Percentiles rank a stretch among this genome's conserved stretches.
phyloP scores from a whole-genome alignment of 768 basidiomycete genomes.

The Mycena venus region DNA sequence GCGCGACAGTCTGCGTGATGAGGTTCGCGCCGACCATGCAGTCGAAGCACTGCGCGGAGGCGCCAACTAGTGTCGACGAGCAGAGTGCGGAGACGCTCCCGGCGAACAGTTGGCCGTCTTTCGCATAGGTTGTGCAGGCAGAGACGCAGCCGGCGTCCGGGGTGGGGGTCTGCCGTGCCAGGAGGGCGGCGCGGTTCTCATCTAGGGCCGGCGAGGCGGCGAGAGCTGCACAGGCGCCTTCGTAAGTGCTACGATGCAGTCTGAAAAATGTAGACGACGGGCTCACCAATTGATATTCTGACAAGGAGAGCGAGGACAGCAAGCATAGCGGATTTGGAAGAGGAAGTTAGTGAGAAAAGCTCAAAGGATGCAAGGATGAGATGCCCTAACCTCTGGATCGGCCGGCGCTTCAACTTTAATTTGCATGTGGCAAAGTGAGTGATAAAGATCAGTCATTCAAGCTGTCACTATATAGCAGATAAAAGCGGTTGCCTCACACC shows the following conservation, averaged over 20 bases:
- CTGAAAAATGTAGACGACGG: background rate
- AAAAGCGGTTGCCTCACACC: background rate
- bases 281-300: background rate
- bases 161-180: background rate
- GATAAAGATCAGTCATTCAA: background rate
- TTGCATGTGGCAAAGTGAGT: background rate
- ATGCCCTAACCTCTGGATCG: background rate
- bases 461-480: background rate
- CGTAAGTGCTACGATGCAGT: background rate
- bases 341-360: background rate
- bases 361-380: background rate
- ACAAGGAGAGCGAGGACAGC: background rate
- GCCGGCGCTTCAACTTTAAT: background rate
- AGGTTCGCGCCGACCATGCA: background rate
- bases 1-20: background rate
- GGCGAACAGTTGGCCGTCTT: background rate
- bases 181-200: background rate
- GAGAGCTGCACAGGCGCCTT: background rate
- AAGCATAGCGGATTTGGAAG: background rate
- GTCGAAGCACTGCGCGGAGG: background rate
- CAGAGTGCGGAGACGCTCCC: background rate
- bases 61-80: background rate
- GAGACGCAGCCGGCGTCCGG: conserved; percentile 1
- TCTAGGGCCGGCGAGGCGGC: background rate
- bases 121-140: background rate